phyloP scores from a whole-genome alignment of 2,329 filamentous ascomycete species.

The Ophiosphaerella herpotricha region DNA sequence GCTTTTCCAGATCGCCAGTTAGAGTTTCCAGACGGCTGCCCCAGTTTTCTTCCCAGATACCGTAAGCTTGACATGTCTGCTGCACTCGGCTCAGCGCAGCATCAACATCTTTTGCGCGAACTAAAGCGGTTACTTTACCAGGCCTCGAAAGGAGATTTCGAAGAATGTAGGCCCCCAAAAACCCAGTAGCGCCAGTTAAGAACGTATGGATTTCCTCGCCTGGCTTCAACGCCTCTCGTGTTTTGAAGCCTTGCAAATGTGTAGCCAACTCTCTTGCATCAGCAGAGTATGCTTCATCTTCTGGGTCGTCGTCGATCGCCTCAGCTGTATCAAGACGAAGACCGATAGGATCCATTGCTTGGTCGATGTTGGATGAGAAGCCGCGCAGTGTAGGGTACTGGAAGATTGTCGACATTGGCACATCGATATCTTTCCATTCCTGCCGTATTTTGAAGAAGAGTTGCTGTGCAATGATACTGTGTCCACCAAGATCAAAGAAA shows the following conservation, averaged over 20 bases:
- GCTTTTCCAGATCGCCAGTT: conserved; percentile 73
- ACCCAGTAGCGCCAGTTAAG: conserved; percentile 87
- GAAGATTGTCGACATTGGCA: conserved; percentile 74
- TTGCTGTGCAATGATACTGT: conserved; percentile 80
- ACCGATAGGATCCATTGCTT: conserved; percentile 54
- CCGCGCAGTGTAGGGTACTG: conserved; percentile 65
- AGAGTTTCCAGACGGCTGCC: conserved; percentile 66
- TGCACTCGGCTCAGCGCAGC: conserved; percentile 68
- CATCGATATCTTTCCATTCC: conserved; percentile 64
- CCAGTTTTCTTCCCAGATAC: conserved; percentile 78
- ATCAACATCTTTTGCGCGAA: conserved; percentile 68
- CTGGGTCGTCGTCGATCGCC: conserved; percentile 51
- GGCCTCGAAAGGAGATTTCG: conserved; percentile 71
- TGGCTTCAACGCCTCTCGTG: conserved; percentile 46
- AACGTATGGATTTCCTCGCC: conserved; percentile 66
- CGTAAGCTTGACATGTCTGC: conserved; percentile 73
- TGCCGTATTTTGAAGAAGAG: conserved; percentile 73
- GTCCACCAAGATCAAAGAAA: conserved; percentile 82
- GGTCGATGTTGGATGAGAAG: conserved; percentile 59
- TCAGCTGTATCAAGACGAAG: conserved; percentile 49
- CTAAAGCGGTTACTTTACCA: conserved; percentile 72
- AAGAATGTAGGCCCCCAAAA: conserved; percentile 81
- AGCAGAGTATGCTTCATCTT: conserved; percentile 58
- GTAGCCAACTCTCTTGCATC: conserved; percentile 58
- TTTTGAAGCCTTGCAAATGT: conserved; percentile 50